Conservation (phyloP, 1,139 yeast species). For the Entelexis paramagnoliae region DNA sequence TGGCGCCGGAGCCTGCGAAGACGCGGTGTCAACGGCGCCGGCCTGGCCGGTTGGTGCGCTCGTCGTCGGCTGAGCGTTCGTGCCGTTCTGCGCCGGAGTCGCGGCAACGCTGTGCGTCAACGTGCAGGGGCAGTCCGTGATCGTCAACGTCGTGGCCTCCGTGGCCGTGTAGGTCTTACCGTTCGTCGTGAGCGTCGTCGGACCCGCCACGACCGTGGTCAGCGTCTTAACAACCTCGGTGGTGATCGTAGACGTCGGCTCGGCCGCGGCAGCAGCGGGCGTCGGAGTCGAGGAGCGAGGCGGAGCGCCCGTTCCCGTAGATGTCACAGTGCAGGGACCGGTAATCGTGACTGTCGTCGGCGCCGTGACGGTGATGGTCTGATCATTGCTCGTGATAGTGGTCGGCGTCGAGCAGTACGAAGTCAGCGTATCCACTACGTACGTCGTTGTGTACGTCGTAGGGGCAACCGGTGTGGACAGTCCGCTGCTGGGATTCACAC, state of each 20-base stretch:
- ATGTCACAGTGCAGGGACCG: slow-evolving; percentile 41
- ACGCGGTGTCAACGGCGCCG: background rate
- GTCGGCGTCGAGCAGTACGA: slow-evolving; percentile 39
- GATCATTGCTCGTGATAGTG: slow-evolving; percentile 32
- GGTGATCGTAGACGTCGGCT: slow-evolving; percentile 21
- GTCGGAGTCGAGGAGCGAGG: background rate
- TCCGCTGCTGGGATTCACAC: background rate
- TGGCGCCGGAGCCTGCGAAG: background rate
- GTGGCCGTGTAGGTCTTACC: slow-evolving; percentile 36
- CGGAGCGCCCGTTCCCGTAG: slow-evolving; percentile 17
- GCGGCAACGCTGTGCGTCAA: slow-evolving; percentile 6
- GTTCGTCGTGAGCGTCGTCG: slow-evolving; percentile 34
- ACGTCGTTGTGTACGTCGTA: slow-evolving; percentile 24
- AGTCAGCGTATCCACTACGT: slow-evolving; percentile 33
- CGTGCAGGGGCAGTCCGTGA: slow-evolving; percentile 46
- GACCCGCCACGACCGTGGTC: slow-evolving; percentile 38
- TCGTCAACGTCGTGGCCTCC: slow-evolving; percentile 37
- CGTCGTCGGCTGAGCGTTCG: slow-evolving; percentile 25
- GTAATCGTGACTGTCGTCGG: slow-evolving; percentile 39
- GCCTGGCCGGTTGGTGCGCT: background rate
- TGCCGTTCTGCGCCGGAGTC: slow-evolving; percentile 14
- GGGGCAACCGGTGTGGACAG: background rate
- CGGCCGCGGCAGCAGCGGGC: slow-evolving; percentile 1
- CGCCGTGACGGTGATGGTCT: slow-evolving; percentile 35
- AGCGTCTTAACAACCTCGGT: slow-evolving; percentile 31